phyloP scores from a whole-genome alignment of 225 moss, liverwort and hornwort genomes.

The Ulota crispa region DNA sequence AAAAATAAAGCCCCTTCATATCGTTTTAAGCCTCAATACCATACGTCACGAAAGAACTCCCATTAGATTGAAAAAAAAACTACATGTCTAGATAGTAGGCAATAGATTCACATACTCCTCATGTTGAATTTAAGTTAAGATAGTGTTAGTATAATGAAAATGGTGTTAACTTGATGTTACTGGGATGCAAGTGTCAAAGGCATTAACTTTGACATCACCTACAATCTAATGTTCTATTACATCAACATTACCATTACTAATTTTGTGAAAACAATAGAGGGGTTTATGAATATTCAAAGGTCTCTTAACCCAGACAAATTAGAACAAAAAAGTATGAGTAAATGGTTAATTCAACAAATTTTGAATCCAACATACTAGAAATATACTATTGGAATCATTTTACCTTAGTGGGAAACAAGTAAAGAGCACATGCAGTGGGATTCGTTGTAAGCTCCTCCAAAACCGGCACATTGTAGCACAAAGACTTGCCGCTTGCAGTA shows the following conservation, averaged over 20 bases:
- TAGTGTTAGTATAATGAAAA: not conserved
- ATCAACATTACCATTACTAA: too few relatives aligned
- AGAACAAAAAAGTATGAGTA: not conserved
- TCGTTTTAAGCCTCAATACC: not conserved
- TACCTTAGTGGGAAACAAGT: constrained; percentile 93
- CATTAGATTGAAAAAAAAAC: not conserved
- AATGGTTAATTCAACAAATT: not conserved
- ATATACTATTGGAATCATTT: not conserved
- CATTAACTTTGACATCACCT: not conserved
- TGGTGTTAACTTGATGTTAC: not conserved
- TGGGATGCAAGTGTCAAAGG: not conserved
- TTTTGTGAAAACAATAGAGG: not conserved
- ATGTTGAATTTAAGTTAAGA: too few relatives aligned
- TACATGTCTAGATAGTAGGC: not conserved
- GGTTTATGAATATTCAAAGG: not conserved
- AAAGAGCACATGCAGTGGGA: constrained; percentile 75
- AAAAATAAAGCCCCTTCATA: not conserved
- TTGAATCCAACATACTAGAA: not conserved
- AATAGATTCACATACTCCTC: not conserved
- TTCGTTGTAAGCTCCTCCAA: constrained; percentile 70
- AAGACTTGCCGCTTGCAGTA: constrained; percentile 93
- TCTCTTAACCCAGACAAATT: not conserved
- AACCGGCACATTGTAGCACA: constrained; percentile 92
- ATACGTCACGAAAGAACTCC: not conserved
- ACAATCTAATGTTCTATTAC: too few relatives aligned